Evolutionary conservation across 495 filamentous ascomycete genomes (phyloP).

Genomic region (Neohortaea acidophila): DNA sequence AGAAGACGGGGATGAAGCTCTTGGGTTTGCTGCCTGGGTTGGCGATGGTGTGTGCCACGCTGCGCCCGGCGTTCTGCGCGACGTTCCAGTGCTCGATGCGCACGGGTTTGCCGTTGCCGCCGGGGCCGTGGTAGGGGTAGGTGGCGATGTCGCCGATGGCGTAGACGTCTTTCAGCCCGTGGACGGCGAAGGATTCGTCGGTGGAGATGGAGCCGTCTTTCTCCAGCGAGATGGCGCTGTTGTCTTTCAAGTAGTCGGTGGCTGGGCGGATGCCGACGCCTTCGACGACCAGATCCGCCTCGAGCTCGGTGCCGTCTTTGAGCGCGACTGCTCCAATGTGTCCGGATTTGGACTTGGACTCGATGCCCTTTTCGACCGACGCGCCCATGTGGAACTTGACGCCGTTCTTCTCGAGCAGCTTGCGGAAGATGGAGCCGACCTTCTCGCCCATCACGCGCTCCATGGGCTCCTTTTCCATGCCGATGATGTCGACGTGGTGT

Average conservation of each 20-base stretch:
- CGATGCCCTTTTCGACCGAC: slow-evolving; percentile 61
- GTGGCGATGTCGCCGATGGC: slow-evolving; percentile 94
- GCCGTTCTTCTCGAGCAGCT: slow-evolving; percentile 63
- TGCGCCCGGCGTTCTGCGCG: slow-evolving; percentile 77
- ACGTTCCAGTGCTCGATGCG: slow-evolving; percentile 98
- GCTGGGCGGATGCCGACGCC: slow-evolving; percentile 80
- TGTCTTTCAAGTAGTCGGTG: slow-evolving; percentile 71
- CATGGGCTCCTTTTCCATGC: slow-evolving; percentile 74
- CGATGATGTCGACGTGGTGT: slow-evolving; percentile 78
- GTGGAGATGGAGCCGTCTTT: slow-evolving; percentile 68
- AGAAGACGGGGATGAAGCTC: slow-evolving; percentile 84
- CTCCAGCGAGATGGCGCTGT: slow-evolving; percentile 41
- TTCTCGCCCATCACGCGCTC: slow-evolving; percentile 74
- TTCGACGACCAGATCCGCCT: slow-evolving; percentile 78
- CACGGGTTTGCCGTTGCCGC: slow-evolving; percentile 48
- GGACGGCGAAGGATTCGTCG: slow-evolving; percentile 60
- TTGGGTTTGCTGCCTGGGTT: slow-evolving; percentile 44
- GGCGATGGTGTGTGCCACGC: slow-evolving; percentile 58
- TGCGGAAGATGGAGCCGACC: slow-evolving; percentile 67
- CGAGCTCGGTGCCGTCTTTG: slow-evolving; percentile 72
- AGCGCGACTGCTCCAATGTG: slow-evolving; percentile 67
- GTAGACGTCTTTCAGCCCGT: slow-evolving; percentile 63
- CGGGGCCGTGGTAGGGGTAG: slow-evolving; percentile 84
- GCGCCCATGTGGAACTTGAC: slow-evolving; percentile 75
- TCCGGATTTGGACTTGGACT: slow-evolving; percentile 45